phyloP scores from a whole-genome alignment of 352 stramenopile genomes.

The Phytophthora citricola region DNA sequence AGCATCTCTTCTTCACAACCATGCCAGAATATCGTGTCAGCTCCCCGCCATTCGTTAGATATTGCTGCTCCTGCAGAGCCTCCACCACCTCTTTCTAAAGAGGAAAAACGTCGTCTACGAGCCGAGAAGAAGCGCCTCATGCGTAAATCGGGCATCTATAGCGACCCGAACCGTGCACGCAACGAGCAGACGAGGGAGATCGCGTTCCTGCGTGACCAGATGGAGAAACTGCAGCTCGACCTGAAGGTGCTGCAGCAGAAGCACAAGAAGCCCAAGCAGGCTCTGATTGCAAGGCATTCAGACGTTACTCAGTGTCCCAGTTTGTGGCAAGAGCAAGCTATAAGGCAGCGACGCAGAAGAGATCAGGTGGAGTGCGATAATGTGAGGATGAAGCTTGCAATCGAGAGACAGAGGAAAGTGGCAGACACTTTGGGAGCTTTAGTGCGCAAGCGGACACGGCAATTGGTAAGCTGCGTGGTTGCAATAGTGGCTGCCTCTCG shows the following conservation, averaged over 20 bases:
- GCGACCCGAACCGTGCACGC: constrained; percentile 34
- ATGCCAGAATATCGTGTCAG: neutral
- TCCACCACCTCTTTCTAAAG: neutral
- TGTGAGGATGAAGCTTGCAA: constrained; percentile 36
- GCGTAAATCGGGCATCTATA: constrained; percentile 21
- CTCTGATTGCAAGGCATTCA: neutral
- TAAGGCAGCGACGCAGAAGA: constrained; percentile 16
- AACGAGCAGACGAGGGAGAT: constrained; percentile 47
- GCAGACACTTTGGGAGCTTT: constrained; percentile 40
- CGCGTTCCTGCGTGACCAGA: constrained; percentile 39
- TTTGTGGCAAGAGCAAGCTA: constrained; percentile 37
- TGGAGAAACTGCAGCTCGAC: constrained; percentile 44
- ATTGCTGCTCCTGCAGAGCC: neutral
- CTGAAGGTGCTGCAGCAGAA: constrained; percentile 30
- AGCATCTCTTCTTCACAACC: neutral
- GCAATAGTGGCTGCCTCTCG: no score
- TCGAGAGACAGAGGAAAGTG: constrained; percentile 52
- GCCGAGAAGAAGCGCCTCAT: constrained; percentile 23
- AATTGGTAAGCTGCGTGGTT: constrained; percentile 17
- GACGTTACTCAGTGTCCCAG: neutral
- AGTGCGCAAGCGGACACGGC: constrained; percentile 33
- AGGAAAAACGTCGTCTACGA: constrained; percentile 15
- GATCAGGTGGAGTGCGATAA: constrained; percentile 39
- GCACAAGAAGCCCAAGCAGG: neutral
- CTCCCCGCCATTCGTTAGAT: neutral